These are phyloP conservation scores for Chalciporus chontae DNA, from an alignment of 768 basidiomycete genomes.

Conservation along the genomic window DNA sequence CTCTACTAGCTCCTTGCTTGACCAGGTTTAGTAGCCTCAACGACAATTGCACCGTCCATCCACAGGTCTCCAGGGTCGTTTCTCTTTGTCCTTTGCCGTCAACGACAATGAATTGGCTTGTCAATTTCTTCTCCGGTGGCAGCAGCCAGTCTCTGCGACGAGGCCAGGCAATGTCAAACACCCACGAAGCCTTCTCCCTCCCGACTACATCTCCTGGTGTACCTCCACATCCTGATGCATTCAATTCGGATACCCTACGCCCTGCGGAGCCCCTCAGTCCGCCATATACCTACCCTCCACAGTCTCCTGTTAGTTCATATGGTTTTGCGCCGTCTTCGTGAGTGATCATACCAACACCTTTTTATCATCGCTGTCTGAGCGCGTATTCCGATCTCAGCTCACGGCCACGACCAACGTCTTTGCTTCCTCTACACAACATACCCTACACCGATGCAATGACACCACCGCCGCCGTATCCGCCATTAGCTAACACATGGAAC, in stretches of 20 bases:
- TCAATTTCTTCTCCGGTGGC: slow-evolving; percentile 58
- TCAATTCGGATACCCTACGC: slow-evolving; percentile 50
- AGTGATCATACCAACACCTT: slow-evolving; percentile 12
- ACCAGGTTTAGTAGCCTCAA: slow-evolving; percentile 12
- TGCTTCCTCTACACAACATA: slow-evolving; percentile 68
- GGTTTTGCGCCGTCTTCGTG: slow-evolving; percentile 60
- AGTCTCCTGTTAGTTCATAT: slow-evolving; percentile 49
- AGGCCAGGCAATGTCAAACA: slow-evolving; percentile 69
- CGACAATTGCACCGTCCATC: slow-evolving; percentile 1
- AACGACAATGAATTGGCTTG: slow-evolving; percentile 67
- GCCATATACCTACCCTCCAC: slow-evolving; percentile 79
- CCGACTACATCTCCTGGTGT: slow-evolving; percentile 67
- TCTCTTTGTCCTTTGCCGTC: slow-evolving; percentile 7
- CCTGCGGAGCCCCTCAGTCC: slow-evolving; percentile 49
- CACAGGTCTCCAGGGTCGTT: slow-evolving; percentile 3
- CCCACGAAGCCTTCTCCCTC: slow-evolving; percentile 86
- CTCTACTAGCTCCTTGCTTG: slow-evolving; percentile 1
- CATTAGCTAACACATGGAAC: slow-evolving; percentile 78
- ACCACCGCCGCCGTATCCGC: slow-evolving; percentile 56
- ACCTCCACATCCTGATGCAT: slow-evolving; percentile 53
- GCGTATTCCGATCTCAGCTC: slow-evolving; percentile 26
- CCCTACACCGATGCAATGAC: slow-evolving; percentile 39
- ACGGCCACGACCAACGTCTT: slow-evolving; percentile 46
- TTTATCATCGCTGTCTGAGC: slow-evolving; percentile 5
- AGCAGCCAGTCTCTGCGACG: slow-evolving; percentile 46